phyloP scores from a whole-genome alignment of 2,329 filamentous ascomycete genomes.

The Penicillium rolfsii region DNA sequence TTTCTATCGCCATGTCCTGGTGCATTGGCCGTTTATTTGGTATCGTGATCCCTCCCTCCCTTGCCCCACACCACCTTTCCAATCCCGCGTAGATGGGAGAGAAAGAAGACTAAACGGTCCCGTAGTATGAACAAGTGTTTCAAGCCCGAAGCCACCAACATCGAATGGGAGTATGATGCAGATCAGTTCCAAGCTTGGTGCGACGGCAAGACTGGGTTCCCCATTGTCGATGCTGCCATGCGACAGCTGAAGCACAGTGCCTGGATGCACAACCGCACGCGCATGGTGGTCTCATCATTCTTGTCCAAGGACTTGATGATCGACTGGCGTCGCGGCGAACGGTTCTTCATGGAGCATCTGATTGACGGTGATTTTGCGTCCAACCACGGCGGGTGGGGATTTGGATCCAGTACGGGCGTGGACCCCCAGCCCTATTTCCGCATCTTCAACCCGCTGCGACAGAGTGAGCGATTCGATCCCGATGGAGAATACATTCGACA shows the following conservation, averaged over 20 bases:
- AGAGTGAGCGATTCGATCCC: slow-evolving; percentile 83
- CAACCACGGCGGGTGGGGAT: slow-evolving; percentile 74
- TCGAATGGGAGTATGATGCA: slow-evolving; percentile 77
- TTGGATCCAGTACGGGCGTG: slow-evolving; percentile 69
- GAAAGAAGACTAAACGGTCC: slow-evolving; percentile 6
- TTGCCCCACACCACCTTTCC: too few relatives aligned
- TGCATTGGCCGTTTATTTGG: slow-evolving; percentile 75
- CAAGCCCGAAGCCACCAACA: slow-evolving; percentile 82
- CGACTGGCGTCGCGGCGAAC: slow-evolving; percentile 82
- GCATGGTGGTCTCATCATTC: slow-evolving; percentile 84
- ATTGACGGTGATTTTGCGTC: slow-evolving; percentile 79
- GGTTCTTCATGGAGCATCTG: slow-evolving; percentile 79
- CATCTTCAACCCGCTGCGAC: slow-evolving; percentile 82
- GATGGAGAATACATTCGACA: slow-evolving; percentile 78
- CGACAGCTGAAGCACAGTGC: slow-evolving; percentile 69
- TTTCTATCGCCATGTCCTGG: slow-evolving; percentile 85
- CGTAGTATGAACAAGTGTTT: slow-evolving; percentile 72
- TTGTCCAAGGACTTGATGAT: slow-evolving; percentile 77
- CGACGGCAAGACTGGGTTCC: slow-evolving; percentile 74
- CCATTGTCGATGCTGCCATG: slow-evolving; percentile 86
- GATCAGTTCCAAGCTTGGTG: slow-evolving; percentile 74
- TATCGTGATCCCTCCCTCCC: slow-evolving; percentile 18
- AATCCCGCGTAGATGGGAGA: too few relatives aligned
- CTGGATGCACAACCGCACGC: slow-evolving; percentile 83
- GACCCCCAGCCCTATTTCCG: slow-evolving; percentile 90